Conservation (phyloP, 805 yeast species). For the Limtongozyma cylindracea region DNA sequence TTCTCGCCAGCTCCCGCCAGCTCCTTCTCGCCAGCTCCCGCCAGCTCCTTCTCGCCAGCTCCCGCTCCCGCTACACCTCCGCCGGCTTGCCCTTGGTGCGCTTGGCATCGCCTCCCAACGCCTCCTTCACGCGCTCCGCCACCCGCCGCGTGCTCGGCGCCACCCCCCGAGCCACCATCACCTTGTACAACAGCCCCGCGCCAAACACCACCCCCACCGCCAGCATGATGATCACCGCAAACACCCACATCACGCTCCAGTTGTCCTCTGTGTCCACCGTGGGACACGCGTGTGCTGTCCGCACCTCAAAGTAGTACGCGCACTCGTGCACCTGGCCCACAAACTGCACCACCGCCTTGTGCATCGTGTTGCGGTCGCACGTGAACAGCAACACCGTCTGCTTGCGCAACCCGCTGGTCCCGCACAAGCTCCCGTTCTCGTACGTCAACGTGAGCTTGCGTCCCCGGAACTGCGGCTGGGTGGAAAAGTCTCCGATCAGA, state of each 20-base stretch:
- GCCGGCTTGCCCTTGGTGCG: too few species aligned
- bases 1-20: too few species aligned
- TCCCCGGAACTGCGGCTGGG: conserved; percentile 45
- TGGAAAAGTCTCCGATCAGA: conserved; percentile 39
- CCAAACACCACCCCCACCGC: conserved; percentile 15
- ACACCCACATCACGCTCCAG: conserved; percentile 18
- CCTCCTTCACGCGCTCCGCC: too few species aligned
- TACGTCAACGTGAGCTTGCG: conserved; percentile 47
- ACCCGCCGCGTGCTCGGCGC: too few species aligned
- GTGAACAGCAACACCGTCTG: conserved; percentile 46
- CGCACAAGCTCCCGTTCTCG: conserved; percentile 40
- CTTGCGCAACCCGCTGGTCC: conserved; percentile 20
- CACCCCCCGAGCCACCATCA: too few species aligned
- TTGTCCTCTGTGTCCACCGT: conserved; percentile 13
- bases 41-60: too few species aligned
- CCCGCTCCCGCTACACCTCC: too few species aligned
- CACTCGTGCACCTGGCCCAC: conserved; percentile 58
- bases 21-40: too few species aligned
- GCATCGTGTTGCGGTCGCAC: conserved; percentile 53
- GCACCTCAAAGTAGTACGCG: conserved; percentile 60
- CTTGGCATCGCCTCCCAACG: too few species aligned
- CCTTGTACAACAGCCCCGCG: conserved; percentile 10
- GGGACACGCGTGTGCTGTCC: conserved; percentile 73
- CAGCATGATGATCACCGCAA: conserved; percentile 20
- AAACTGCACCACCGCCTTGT: conserved; percentile 38